Percentiles rank a stretch among this genome's conserved stretches.
These are phyloP conservation scores for Oryza rufipogon DNA, from an alignment of 176 grass and related monocot species.

Conservation along the genomic window DNA sequence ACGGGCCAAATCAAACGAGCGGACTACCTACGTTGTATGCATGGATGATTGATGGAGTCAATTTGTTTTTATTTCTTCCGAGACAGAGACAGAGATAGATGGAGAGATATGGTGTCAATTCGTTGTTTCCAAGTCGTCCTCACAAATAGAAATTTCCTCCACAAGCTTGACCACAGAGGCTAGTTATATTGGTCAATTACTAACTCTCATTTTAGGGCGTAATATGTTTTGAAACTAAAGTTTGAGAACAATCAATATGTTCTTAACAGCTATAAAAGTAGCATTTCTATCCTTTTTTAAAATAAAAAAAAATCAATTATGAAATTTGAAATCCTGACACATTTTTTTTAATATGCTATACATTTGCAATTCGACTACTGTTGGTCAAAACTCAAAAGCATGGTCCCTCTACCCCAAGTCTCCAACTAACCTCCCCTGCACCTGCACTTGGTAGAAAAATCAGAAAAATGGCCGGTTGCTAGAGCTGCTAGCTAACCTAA, in stretches of 20 bases:
- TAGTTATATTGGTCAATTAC: not conserved
- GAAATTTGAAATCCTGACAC: not conserved
- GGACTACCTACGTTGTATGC: conserved; percentile 12
- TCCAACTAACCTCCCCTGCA: not conserved
- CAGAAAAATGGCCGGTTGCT: not conserved
- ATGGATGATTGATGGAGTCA: conserved; percentile 2
- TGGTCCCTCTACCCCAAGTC: not conserved
- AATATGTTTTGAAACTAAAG: not conserved
- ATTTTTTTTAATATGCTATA: not conserved
- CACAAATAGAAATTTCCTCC: not conserved
- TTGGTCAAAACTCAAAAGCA: not conserved
- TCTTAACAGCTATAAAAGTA: not conserved
- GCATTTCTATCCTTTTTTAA: not conserved
- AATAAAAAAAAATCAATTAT: too few species aligned
- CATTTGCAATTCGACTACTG: not conserved
- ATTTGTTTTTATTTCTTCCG: not conserved
- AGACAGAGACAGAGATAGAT: not conserved
- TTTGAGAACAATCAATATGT: not conserved
- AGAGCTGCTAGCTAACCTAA: not conserved
- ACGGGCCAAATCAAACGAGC: conserved; percentile 8
- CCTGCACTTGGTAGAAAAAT: not conserved
- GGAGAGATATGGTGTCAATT: not conserved
- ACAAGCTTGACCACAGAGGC: not conserved
- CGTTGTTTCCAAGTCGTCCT: not conserved
- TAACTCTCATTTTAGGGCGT: not conserved